Evolutionary conservation across 139 green algal genomes (phyloP), one percentile per base, ranked within the genome.

Genomic region (Chloropicon primus): DNA sequence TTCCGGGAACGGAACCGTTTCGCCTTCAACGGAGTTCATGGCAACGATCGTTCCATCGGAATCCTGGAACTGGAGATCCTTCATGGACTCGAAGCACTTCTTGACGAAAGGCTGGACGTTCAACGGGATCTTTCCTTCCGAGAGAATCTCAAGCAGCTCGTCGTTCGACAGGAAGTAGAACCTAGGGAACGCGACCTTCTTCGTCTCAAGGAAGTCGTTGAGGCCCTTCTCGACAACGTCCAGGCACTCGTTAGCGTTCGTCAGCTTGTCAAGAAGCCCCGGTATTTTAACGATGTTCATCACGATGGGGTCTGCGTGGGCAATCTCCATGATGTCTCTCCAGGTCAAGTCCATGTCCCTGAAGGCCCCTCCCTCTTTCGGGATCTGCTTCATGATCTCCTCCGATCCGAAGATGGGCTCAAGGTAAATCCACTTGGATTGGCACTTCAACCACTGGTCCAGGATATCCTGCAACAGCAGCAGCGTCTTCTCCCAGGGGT

Each of bases 121-220:
- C 26, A 90, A 79, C 2, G 90, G 90, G 71, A 92, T 89, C 82
- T 91, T 91, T 28, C 82, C 85, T 84, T 94, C 88, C 28, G 77
- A 86, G 26, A 93, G 83, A 54, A 93, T 93, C 85, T 93, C 89
- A 1, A 93, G 85, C 80, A 93, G 83, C 84, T 90, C 84, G 75
- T 92, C 88, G 80, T 94, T 94, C 80, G 89, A 92, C 1, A 94
- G 79, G 85, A 94, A 94, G 80, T 90, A 94, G 84, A 94, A 93
- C 54, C 87, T 83, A 1, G 89, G 87, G 84, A 91, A 93, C 2
- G 86, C 87, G 80, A 91, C 85, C 81, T 90, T 90, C 84, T 93
- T 93, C 29, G 86, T 93, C 72, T 91, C 86, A 73, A 93, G 82
- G 78, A 92, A 92, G 74, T 90, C 81, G 78, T 91, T 91, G 25